Conservation (phyloP, 2,329 filamentous ascomycete species). For the Hypomyces rosellus region DNA sequence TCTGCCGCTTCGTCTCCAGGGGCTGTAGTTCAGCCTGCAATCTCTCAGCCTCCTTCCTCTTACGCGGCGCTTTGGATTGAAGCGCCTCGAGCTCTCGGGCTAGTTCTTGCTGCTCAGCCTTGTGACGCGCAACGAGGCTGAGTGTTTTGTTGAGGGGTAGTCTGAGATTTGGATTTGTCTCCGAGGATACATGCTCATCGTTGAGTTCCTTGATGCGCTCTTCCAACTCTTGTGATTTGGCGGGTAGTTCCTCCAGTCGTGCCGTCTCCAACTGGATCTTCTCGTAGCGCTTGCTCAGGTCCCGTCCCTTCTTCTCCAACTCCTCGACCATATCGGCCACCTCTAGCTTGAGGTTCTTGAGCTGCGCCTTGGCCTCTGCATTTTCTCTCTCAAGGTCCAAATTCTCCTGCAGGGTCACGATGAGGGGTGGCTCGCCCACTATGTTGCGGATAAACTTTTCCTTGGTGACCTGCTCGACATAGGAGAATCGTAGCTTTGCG, state of each 20-base stretch:
- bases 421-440: conserved; percentile 79
- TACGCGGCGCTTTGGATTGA: conserved; percentile 56
- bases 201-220: conserved; percentile 40
- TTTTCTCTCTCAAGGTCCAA: conserved; percentile 64
- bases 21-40: conserved; percentile 62
- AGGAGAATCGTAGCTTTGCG: conserved; percentile 91
- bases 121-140: conserved; percentile 44
- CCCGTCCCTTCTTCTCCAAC: conserved; percentile 59
- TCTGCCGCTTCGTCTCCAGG: conserved; percentile 60
- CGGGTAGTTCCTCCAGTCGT: conserved; percentile 45
- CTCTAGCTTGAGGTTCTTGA: conserved; percentile 75
- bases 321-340: conserved; percentile 67
- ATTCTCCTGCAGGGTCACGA: conserved; percentile 80
- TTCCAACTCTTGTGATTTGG: conserved; percentile 43
- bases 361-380: conserved; percentile 62
- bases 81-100: conserved; percentile 59
- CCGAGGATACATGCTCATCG: conserved; percentile 29
- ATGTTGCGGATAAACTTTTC: conserved; percentile 95
- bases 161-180: conserved; percentile 39
- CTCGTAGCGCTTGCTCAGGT: conserved; percentile 51
- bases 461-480: conserved; percentile 97
- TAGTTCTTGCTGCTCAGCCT: conserved; percentile 47
- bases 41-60: conserved; percentile 60
- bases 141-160: conserved; percentile 53
- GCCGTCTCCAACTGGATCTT: conserved; percentile 42